Conservation (phyloP, 257 asterid genomes). For the Lavandula angustifolia region DNA sequence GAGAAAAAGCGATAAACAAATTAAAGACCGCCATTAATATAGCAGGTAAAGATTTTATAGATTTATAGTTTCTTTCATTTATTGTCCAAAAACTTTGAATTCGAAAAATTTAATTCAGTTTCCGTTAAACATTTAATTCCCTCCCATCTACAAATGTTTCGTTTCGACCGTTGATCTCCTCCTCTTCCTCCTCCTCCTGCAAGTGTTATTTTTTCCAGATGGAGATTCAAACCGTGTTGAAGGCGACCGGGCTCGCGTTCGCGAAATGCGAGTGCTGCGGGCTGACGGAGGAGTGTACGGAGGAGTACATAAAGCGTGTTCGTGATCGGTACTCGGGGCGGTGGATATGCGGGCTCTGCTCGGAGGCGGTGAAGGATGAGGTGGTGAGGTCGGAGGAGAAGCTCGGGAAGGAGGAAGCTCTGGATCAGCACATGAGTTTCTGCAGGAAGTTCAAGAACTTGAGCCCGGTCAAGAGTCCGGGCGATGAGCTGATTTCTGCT, state of each 20-base stretch:
- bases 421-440: constrained; percentile 72
- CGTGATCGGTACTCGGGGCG: constrained; percentile 62
- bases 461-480: constrained; percentile 55
- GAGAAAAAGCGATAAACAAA: constrained; percentile 37
- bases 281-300: constrained; percentile 80
- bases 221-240: constrained; percentile 35
- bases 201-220: not conserved
- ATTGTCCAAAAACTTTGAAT: constrained; percentile 10
- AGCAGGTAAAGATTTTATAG: constrained; percentile 22
- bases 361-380: constrained; percentile 85
- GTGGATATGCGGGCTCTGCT: constrained; percentile 94
- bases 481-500: constrained; percentile 63
- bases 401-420: constrained; percentile 72
- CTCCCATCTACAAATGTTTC: constrained; percentile 10
- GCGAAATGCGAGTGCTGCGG: constrained; percentile 85
- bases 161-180: not conserved
- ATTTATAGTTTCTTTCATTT: too few relatives aligned
- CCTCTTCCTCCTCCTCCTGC: not conserved
- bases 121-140: constrained; percentile 13
- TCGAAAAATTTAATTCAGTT: constrained; percentile 29
- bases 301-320: constrained; percentile 61
- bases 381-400: constrained; percentile 42
- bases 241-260: constrained; percentile 44
- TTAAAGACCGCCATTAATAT: constrained; percentile 22
- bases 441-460: constrained; percentile 61